phyloP scores from a whole-genome alignment of 306 rosid species.

The Mucuna pruriens region DNA sequence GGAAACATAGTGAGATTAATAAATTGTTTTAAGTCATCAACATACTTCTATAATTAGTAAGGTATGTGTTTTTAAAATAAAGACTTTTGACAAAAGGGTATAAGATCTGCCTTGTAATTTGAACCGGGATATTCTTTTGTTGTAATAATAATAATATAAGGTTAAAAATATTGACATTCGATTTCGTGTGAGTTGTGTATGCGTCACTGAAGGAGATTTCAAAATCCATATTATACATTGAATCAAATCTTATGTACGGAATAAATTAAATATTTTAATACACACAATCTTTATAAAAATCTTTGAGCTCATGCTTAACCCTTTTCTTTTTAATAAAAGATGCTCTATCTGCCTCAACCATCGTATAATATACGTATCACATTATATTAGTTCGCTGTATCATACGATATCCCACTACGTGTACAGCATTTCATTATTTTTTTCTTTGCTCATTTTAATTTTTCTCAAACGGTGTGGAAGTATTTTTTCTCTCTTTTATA shows the following conservation, averaged over 20 bases:
- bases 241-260: conserved; percentile 31
- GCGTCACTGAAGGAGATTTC: conserved; percentile 17
- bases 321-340: not conserved
- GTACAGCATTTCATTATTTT: conserved; percentile 8
- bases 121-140: not conserved
- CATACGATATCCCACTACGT: conserved; percentile 1
- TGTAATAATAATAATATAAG: not conserved
- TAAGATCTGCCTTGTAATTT: conserved; percentile 39
- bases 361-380: conserved; percentile 20
- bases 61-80: not conserved
- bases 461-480: not conserved
- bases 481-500: not conserved
- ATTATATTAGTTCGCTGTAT: not conserved
- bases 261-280: conserved; percentile 24
- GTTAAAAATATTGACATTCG: conserved; percentile 7
- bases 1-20: not conserved
- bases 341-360: conserved; percentile 4
- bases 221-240: conserved; percentile 33
- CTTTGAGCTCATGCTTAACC: not conserved
- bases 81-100: conserved; percentile 1
- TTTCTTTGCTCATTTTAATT: no score
- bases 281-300: conserved; percentile 1
- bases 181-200: conserved; percentile 9
- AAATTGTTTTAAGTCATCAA: not conserved
- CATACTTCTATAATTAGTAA: conserved; percentile 10